phyloP scores from a whole-genome alignment of 306 rosid genomes.

The Inga oerstediana region DNA sequence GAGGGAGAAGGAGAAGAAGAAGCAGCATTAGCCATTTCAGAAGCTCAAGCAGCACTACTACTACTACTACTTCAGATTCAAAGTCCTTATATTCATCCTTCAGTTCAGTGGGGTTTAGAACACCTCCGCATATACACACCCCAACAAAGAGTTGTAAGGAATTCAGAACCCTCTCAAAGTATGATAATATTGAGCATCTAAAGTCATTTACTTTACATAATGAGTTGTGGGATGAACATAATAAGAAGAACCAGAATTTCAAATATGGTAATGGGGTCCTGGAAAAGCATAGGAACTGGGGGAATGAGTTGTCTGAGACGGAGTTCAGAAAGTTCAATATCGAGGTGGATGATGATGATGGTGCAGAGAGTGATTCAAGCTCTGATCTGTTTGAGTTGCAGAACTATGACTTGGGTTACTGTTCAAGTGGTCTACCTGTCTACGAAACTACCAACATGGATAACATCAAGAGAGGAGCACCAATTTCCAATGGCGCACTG shows the following conservation, averaged over 20 bases:
- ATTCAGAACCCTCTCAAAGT: slow-evolving; percentile 52
- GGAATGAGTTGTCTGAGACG: slow-evolving; percentile 37
- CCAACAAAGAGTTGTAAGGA: slow-evolving; percentile 78
- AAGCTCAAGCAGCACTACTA: slow-evolving; percentile 50
- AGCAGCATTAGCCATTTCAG: slow-evolving; percentile 94
- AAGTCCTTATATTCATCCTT: slow-evolving; percentile 69
- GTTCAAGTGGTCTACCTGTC: slow-evolving; percentile 82
- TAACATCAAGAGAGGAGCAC: slow-evolving; percentile 80
- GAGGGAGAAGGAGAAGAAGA: slow-evolving; percentile 74
- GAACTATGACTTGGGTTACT: slow-evolving; percentile 83
- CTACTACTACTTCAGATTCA: slow-evolving; percentile 46
- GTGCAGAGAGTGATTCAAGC: slow-evolving; percentile 94
- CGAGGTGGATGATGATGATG: slow-evolving; percentile 61
- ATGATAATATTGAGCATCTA: slow-evolving; percentile 32
- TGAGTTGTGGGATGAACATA: slow-evolving; percentile 55
- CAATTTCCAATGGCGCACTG: slow-evolving; percentile 67
- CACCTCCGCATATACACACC: slow-evolving; percentile 75
- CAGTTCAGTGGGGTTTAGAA: slow-evolving; percentile 78
- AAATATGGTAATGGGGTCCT: slow-evolving; percentile 38
- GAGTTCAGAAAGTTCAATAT: slow-evolving; percentile 31
- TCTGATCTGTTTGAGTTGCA: slow-evolving; percentile 96
- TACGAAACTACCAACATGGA: slow-evolving; percentile 96
- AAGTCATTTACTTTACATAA: slow-evolving; percentile 41
- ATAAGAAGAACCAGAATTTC: slow-evolving; percentile 48
- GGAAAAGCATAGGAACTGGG: slow-evolving; percentile 54